Percentiles rank a stretch among this genome's conserved stretches.
These are phyloP conservation scores for Lasiodiplodia hormozganensis DNA, from an alignment of 2,329 filamentous ascomycete species.

Conservation along the genomic window DNA sequence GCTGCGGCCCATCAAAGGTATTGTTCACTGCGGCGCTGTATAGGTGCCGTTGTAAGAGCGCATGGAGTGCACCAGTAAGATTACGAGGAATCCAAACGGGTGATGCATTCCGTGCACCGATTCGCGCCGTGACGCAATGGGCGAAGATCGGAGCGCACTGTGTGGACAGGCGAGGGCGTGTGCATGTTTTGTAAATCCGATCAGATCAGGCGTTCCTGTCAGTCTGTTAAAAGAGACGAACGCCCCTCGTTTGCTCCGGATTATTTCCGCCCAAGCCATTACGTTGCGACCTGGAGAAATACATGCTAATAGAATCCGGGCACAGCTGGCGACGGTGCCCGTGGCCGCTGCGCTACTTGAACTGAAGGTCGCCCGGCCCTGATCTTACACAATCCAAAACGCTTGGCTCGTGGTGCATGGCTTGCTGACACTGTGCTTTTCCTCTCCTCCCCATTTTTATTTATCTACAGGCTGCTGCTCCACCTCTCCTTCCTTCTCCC, in stretches of 20 bases:
- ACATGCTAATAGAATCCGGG: slow-evolving; percentile 9
- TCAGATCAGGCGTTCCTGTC: slow-evolving; percentile 12
- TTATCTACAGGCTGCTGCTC: slow-evolving; percentile 5
- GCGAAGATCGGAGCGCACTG: slow-evolving; percentile 20
- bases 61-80: background rate
- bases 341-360: slow-evolving; percentile 18
- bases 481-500: background rate
- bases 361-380: slow-evolving; percentile 11
- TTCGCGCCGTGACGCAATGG: slow-evolving; percentile 5
- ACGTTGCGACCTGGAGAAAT: background rate
- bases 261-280: background rate
- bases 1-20: slow-evolving; percentile 2
- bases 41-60: background rate
- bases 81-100: background rate
- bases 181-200: slow-evolving; percentile 26
- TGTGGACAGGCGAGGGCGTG: slow-evolving; percentile 8
- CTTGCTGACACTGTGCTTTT: background rate
- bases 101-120: background rate
- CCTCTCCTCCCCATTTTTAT: slow-evolving; percentile 16
- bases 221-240: background rate
- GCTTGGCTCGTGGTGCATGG: slow-evolving; percentile 10
- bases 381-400: slow-evolving; percentile 15
- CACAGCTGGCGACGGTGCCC: background rate
- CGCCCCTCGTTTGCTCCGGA: background rate
- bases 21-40: background rate